Percentiles rank a stretch among this genome's conserved stretches.
phyloP scores from a whole-genome alignment of 1,284 basidiomycete genomes.

The Heterobasidion irregulare region DNA sequence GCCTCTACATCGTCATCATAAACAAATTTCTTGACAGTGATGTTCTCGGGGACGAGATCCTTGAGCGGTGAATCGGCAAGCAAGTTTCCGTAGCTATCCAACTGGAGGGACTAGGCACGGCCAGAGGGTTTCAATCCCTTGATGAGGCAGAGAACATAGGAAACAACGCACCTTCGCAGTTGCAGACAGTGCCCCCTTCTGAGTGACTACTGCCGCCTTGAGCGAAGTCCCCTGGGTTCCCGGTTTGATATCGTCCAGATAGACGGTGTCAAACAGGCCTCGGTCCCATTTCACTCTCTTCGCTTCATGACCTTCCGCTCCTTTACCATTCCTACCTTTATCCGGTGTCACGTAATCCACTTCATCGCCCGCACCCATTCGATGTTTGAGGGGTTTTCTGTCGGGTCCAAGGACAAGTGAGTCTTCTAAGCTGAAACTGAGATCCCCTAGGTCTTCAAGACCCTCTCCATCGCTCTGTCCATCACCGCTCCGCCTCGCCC shows the following conservation, averaged over 20 bases:
- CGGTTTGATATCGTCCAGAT: conserved; percentile 50
- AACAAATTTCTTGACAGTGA: conserved; percentile 74
- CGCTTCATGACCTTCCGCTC: conserved; percentile 22
- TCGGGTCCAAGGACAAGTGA: conserved; percentile 17
- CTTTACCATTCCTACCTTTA: conserved; percentile 26
- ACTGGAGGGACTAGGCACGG: conserved; percentile 40
- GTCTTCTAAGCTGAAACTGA: conserved; percentile 19
- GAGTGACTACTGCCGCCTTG: conserved; percentile 26
- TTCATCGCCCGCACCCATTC: conserved; percentile 69
- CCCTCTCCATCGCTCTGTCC: conserved; percentile 23
- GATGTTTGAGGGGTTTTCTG: conserved; percentile 30
- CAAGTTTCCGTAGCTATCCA: conserved; percentile 74
- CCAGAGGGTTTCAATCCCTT: neutral
- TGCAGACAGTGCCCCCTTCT: conserved; percentile 59
- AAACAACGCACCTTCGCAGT: conserved; percentile 48
- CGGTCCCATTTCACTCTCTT: conserved; percentile 77
- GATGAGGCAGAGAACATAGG: neutral
- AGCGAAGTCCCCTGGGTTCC: conserved; percentile 18
- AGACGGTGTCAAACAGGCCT: conserved; percentile 53
- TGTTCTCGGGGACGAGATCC: conserved; percentile 55
- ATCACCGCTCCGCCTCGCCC: conserved; percentile 35
- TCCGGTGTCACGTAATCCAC: conserved; percentile 71
- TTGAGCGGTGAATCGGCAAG: conserved; percentile 52
- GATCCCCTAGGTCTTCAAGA: conserved; percentile 14
- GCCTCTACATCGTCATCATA: conserved; percentile 68